phyloP scores from a whole-genome alignment of 2,329 filamentous ascomycete species.

The Trichoderma semiorbis region DNA sequence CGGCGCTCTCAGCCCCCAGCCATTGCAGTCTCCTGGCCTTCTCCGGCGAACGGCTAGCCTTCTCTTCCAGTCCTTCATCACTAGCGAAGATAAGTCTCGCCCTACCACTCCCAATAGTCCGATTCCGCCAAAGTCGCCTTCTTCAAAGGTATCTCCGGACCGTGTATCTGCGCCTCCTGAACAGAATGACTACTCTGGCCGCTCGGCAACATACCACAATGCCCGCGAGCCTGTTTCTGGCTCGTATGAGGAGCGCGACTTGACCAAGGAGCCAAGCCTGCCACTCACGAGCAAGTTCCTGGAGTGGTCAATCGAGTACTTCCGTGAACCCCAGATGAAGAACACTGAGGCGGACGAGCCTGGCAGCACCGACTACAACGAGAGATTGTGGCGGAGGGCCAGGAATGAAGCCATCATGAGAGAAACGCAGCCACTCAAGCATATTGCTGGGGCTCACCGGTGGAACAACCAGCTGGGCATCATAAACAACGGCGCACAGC shows the following conservation, averaged over 20 bases:
- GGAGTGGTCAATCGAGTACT: slow-evolving; percentile 96
- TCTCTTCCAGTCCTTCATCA: slow-evolving; percentile 57
- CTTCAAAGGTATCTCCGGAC: slow-evolving; percentile 40
- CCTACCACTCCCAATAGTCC: slow-evolving; percentile 32
- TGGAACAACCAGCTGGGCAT: slow-evolving; percentile 84
- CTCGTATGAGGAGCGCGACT: slow-evolving; percentile 62
- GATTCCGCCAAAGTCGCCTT: slow-evolving; percentile 30
- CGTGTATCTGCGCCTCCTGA: slow-evolving; percentile 60
- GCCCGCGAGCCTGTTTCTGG: slow-evolving; percentile 78
- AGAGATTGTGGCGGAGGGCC: slow-evolving; percentile 85
- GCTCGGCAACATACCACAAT: slow-evolving; percentile 68
- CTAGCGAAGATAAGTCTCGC: slow-evolving; percentile 43
- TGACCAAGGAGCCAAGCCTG: slow-evolving; percentile 58
- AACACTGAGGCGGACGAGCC: slow-evolving; percentile 93
- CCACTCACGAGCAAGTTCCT: slow-evolving; percentile 82
- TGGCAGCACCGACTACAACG: slow-evolving; percentile 93
- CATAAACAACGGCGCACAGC: slow-evolving; percentile 85
- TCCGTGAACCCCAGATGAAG: slow-evolving; percentile 98
- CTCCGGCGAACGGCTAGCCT: slow-evolving; percentile 63
- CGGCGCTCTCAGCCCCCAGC: slow-evolving; percentile 38
- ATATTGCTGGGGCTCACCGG: slow-evolving; percentile 75
- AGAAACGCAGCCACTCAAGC: slow-evolving; percentile 91
- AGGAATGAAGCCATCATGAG: slow-evolving; percentile 90
- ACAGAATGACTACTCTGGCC: slow-evolving; percentile 65
- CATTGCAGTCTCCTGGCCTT: slow-evolving; percentile 54